A percentile compares a stretch with the other conserved stretches of the same genome.
Evolutionary conservation across 371 early-diverging fungal species (phyloP).

Genomic region (Mortierella sp.): DNA sequence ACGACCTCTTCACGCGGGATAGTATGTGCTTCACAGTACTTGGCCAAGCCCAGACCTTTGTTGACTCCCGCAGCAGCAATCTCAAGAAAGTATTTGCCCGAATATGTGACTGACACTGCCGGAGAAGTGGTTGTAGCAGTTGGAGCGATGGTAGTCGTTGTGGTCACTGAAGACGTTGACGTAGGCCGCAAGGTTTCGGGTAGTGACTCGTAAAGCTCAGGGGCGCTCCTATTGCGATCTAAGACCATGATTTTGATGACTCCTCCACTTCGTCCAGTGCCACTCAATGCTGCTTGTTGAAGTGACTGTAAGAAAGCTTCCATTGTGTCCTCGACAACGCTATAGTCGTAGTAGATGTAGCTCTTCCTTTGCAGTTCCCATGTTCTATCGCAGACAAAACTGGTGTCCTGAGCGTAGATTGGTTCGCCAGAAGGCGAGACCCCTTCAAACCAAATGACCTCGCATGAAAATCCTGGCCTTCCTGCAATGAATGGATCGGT

Average conservation of each 20-base stretch:
- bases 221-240: conserved; percentile 36
- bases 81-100: conserved; percentile 61
- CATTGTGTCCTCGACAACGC: conserved; percentile 23
- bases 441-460: conserved; percentile 28
- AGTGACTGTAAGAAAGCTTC: conserved; percentile 25
- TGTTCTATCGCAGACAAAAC: conserved; percentile 36
- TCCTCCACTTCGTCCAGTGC: conserved; percentile 13
- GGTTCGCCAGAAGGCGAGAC: background rate
- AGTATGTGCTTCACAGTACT: conserved; percentile 50
- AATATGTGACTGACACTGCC: conserved; percentile 50
- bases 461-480: conserved; percentile 45
- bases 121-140: background rate
- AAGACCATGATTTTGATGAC: conserved; percentile 43
- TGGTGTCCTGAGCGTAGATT: conserved; percentile 30
- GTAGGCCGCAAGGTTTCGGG: conserved; percentile 6
- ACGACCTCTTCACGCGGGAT: conserved; percentile 52
- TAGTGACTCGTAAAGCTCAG: conserved; percentile 33
- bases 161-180: background rate
- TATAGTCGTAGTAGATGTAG: conserved; percentile 34
- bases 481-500: conserved; percentile 15
- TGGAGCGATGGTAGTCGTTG: background rate
- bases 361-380: conserved; percentile 43
- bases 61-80: conserved; percentile 63
- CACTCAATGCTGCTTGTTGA: background rate
- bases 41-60: conserved; percentile 59